Evolutionary conservation across 1,139 yeast species (phyloP).

Genomic region (Pichia sp.): DNA sequence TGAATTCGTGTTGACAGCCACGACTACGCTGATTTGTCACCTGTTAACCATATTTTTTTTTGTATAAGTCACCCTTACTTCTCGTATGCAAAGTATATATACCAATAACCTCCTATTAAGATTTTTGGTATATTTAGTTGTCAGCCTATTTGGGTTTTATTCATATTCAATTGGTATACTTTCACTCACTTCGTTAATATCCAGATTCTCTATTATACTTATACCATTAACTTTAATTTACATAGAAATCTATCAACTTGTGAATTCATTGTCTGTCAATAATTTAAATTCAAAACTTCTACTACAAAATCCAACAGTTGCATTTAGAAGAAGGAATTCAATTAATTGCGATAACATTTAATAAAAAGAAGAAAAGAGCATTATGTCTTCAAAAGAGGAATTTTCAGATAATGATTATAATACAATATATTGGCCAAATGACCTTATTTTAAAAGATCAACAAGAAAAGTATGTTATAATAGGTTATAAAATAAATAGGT

Average conservation of each 20-base stretch:
- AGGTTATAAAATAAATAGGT: constrained; percentile 23
- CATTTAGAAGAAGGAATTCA: constrained; percentile 14
- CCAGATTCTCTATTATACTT: constrained; percentile 10
- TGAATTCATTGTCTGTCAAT: constrained; percentile 13
- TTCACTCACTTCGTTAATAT: neutral
- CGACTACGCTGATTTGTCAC: no score
- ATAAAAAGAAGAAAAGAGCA: neutral
- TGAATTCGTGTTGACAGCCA: no score
- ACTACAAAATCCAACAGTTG: constrained; percentile 9
- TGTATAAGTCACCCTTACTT: no score
- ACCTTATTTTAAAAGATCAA: constrained; percentile 14
- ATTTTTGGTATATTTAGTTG: neutral
- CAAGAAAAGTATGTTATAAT: constrained; percentile 18
- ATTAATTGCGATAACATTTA: constrained; percentile 1
- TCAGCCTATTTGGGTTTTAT: no score
- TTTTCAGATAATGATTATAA: constrained; percentile 1
- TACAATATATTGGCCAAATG: constrained; percentile 29
- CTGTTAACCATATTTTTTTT: no score
- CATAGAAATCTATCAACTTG: constrained; percentile 8
- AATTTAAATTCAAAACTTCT: constrained; percentile 5
- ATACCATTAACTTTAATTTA: constrained; percentile 13
- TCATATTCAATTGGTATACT: no score
- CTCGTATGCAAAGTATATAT: no score
- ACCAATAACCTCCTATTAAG: neutral
- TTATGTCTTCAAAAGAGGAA: neutral